Evolutionary conservation across 2,329 filamentous ascomycete species (phyloP).

Genomic region (Canariomyces notabilis): DNA sequence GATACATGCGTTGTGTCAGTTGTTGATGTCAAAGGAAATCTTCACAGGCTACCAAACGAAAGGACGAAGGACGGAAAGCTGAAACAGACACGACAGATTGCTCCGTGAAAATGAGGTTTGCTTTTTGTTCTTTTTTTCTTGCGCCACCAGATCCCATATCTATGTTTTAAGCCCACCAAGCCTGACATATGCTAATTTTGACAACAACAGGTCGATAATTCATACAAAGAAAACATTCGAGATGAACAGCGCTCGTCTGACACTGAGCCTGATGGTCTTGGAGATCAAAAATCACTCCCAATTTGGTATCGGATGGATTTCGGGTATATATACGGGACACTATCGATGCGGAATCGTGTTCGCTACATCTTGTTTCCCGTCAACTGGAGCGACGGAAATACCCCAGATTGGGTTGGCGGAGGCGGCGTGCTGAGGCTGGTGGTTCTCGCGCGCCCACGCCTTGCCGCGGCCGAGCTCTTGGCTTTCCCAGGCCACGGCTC

Average conservation of each 20-base stretch:
- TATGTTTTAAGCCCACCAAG: conserved; percentile 10
- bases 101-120: not conserved
- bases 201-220: conserved; percentile 7
- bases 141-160: conserved; percentile 14
- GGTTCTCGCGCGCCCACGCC: conserved; percentile 41
- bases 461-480: conserved; percentile 22
- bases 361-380: conserved; percentile 23
- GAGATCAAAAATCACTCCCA: not conserved
- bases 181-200: conserved; percentile 13
- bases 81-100: not conserved
- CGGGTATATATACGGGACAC: not conserved
- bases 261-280: not conserved
- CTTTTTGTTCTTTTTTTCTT: conserved; percentile 12
- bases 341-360: not conserved
- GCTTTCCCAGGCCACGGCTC: conserved; percentile 20
- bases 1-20: not conserved
- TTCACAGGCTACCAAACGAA: not conserved
- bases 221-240: not conserved
- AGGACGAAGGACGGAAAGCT: not conserved
- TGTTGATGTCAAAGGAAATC: not conserved
- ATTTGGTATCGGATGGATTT: not conserved
- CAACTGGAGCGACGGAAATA: conserved; percentile 36
- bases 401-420: conserved; percentile 43
- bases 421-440: conserved; percentile 42
- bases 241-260: conserved; percentile 5